These are phyloP conservation scores for Microdochium paspali DNA, from an alignment of 2,329 filamentous ascomycete species.

Conservation along the genomic window DNA sequence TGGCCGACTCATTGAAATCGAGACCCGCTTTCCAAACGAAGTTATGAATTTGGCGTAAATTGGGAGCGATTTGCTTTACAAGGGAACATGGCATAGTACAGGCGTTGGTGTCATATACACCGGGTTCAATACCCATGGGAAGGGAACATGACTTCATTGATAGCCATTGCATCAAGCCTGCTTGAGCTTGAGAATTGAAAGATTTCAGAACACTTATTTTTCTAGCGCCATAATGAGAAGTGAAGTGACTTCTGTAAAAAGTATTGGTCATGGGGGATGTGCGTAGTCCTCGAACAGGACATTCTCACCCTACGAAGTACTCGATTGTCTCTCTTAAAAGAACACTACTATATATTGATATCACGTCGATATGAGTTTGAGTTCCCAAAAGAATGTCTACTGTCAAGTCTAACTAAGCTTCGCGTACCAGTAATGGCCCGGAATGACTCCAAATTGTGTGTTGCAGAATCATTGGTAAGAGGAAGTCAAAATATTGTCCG, in stretches of 20 bases:
- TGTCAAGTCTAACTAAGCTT: too few relatives aligned
- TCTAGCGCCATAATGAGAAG: background rate
- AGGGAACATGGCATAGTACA: background rate
- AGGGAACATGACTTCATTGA: background rate
- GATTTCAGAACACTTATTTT: background rate
- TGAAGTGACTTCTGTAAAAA: background rate
- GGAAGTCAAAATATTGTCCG: too few relatives aligned
- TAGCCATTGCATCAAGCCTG: background rate
- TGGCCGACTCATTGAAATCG: constrained; percentile 2
- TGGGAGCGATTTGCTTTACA: background rate
- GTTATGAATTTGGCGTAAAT: constrained; percentile 1
- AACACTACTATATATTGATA: too few relatives aligned
- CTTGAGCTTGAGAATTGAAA: background rate
- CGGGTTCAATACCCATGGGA: background rate
- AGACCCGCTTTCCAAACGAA: background rate
- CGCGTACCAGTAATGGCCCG: too few relatives aligned
- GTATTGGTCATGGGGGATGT: background rate
- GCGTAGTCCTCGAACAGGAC: too few relatives aligned
- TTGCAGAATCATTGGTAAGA: too few relatives aligned
- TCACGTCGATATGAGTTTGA: too few relatives aligned
- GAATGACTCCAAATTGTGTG: too few relatives aligned
- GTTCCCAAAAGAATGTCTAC: too few relatives aligned
- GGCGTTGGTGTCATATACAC: background rate
- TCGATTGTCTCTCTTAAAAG: too few relatives aligned
- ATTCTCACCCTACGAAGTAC: too few relatives aligned